Evolutionary conservation across 805 yeast species (phyloP).

Genomic region (Brettanomyces naardenensis): DNA sequence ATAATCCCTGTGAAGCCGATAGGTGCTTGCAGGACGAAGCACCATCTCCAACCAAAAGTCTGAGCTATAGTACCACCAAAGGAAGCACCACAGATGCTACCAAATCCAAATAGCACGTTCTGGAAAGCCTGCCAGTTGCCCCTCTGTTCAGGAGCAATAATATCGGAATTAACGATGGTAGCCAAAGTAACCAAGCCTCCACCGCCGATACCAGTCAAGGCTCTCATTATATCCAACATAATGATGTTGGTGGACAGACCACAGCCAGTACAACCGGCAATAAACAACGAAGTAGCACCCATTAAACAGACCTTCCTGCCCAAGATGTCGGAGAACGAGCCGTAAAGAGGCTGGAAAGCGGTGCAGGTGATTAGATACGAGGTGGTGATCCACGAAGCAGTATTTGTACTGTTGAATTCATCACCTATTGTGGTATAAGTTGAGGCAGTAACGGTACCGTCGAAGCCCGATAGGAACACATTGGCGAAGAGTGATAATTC

Average conservation of each 20-base stretch:
- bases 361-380: constrained; percentile 32
- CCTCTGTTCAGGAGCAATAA: constrained; percentile 65
- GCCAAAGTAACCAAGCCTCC: constrained; percentile 74
- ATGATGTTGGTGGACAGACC: constrained; percentile 31
- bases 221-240: constrained; percentile 45
- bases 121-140: constrained; percentile 79
- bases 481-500: constrained; percentile 10
- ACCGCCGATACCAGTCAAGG: constrained; percentile 80
- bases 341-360: constrained; percentile 46
- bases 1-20: constrained; percentile 34
- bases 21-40: constrained; percentile 45
- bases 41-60: constrained; percentile 56
- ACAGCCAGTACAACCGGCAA: constrained; percentile 33
- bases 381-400: constrained; percentile 33
- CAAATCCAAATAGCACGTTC: constrained; percentile 66
- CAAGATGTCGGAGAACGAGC: constrained; percentile 44
- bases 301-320: constrained; percentile 34
- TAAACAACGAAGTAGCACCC: constrained; percentile 25
- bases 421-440: constrained; percentile 41
- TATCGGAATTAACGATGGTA: constrained; percentile 67
- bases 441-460: constrained; percentile 45
- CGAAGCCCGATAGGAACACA: constrained; percentile 38
- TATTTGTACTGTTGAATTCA: constrained; percentile 36
- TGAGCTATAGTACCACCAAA: constrained; percentile 49
- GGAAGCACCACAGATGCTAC: constrained; percentile 65